Base-by-base conservation (phyloP, 2,329 filamentous ascomycete species). In the Trichocomaceae sp. region DNA sequence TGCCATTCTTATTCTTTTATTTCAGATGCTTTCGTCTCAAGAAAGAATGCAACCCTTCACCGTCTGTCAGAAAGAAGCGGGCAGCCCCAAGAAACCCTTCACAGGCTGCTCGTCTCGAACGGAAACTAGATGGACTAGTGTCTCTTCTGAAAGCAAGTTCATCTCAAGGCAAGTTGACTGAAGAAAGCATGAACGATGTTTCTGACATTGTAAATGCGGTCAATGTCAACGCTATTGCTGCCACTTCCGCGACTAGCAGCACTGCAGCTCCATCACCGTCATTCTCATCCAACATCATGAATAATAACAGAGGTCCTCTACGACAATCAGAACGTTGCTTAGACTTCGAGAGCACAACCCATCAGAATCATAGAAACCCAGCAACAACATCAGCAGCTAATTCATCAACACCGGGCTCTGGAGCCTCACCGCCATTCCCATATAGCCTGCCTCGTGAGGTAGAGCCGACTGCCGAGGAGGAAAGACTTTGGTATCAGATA, bases 21-120 rank as follows among this genome's bases (percentile, higher is more conserved):
- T 15, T 9, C 35, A 71, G 75, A 52, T 78, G 75, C 48, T 63
- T 69, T 50, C 74, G 75, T 4, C 60, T 77, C 1, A 67, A 69
- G n/a, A 74, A 72, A 58, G 61, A 69, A 31, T 77, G 75, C 57
- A 63, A 65, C 4, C 72, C 72, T 5, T 66, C 71, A 10, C 56
- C 61, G 20, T 62, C 70, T 23, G 59, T 69, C 8, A 66, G 73
- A 35, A 68, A 65, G 44, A 67, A 62, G 13, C 57, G 52, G 1
- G 44, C 52, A 3, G 60, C 57, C 12, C 45, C 51, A 2, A 54
- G 53, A 2, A 56, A 51, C 9, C 31, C 54, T 3, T 55, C 62
- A 3, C 64, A 60, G 26, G 59, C 59, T 20, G 59, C 60, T 13
- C 61, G 61, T 8, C 51, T 68, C 1, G 66, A 68, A 47, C 59